Conservation (phyloP, 768 basidiomycete species). For the Phlebiopsis gigantea region DNA sequence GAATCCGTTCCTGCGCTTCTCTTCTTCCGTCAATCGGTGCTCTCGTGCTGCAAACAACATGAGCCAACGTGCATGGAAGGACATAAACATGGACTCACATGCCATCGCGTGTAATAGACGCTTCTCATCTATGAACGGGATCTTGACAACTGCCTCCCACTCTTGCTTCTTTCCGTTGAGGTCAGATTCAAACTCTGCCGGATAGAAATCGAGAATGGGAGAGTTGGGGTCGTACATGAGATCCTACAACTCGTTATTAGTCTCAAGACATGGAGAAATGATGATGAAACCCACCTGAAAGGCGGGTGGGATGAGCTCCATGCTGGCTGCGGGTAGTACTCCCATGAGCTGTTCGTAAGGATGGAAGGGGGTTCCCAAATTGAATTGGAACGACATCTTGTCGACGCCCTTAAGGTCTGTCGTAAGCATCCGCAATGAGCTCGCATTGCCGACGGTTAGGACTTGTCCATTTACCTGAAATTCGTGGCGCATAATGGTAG, state of each 20-base stretch:
- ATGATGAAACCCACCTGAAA: conserved; percentile 53
- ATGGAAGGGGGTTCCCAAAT: conserved; percentile 82
- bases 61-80: background rate
- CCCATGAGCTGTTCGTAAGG: conserved; percentile 99
- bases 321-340: conserved; percentile 88
- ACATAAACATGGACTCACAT: conserved; percentile 38
- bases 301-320: conserved; percentile 80
- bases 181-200: conserved; percentile 84
- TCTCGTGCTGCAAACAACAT: conserved; percentile 53
- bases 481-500: conserved; percentile 96
- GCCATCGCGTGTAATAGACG: conserved; percentile 81
- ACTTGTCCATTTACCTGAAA: conserved; percentile 66
- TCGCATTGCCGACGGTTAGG: too few species aligned
- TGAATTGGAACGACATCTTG: conserved; percentile 80
- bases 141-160: conserved; percentile 99
- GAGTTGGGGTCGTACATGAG: conserved; percentile 84
- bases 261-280: background rate
- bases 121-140: conserved; percentile 89
- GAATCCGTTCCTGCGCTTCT: conserved; percentile 67
- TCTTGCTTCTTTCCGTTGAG: conserved; percentile 98
- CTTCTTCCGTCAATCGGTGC: conserved; percentile 69
- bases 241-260: conserved; percentile 47
- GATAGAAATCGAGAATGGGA: conserved; percentile 93
- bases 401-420: conserved; percentile 61
- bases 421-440: conserved; percentile 22